These are phyloP conservation scores for Baudoinia panamericana DNA, from an alignment of 495 filamentous ascomycete genomes.

Conservation along the genomic window DNA sequence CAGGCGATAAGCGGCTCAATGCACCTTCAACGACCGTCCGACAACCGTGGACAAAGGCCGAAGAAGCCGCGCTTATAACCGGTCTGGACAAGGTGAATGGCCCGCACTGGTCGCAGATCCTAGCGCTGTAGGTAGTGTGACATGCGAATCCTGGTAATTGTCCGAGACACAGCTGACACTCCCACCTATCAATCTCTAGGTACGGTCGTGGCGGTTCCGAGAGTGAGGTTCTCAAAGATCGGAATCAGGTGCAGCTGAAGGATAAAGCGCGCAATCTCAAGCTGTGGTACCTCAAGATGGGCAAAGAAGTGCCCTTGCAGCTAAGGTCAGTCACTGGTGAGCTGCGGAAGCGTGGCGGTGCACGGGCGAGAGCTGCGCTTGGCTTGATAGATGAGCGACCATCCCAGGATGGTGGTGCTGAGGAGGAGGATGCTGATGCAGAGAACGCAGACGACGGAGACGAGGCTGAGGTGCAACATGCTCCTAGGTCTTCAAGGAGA, in stretches of 20 bases:
- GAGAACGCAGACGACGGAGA: neutral
- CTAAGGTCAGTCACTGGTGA: slow-evolving; percentile 86
- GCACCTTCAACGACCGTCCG: slow-evolving; percentile 40
- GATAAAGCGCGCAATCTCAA: slow-evolving; percentile 93
- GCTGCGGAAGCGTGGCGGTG: slow-evolving; percentile 63
- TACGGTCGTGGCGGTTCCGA: slow-evolving; percentile 70
- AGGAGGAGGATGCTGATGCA: slow-evolving; percentile 1
- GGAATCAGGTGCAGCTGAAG: slow-evolving; percentile 89
- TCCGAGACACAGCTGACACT: no score
- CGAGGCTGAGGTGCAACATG: neutral
- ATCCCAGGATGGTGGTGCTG: slow-evolving; percentile 3
- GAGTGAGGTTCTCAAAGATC: slow-evolving; percentile 76
- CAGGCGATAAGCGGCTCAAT: slow-evolving; percentile 17
- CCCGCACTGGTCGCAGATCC: slow-evolving; percentile 90
- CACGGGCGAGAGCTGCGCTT: slow-evolving; percentile 16
- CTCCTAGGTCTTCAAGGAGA: no score
- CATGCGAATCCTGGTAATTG: no score
- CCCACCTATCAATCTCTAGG: no score
- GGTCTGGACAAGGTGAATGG: slow-evolving; percentile 85
- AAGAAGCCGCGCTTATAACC: slow-evolving; percentile 86
- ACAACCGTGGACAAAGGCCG: slow-evolving; percentile 77
- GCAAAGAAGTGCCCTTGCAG: slow-evolving; percentile 84
- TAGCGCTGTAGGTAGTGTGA: no score
- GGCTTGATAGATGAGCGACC: slow-evolving; percentile 41
- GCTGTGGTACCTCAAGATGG: slow-evolving; percentile 87